A percentile compares a stretch with the other conserved stretches of the same genome.
Conservation (phyloP, 2,329 filamentous ascomycete species). For the Penicillium rolfsii region DNA sequence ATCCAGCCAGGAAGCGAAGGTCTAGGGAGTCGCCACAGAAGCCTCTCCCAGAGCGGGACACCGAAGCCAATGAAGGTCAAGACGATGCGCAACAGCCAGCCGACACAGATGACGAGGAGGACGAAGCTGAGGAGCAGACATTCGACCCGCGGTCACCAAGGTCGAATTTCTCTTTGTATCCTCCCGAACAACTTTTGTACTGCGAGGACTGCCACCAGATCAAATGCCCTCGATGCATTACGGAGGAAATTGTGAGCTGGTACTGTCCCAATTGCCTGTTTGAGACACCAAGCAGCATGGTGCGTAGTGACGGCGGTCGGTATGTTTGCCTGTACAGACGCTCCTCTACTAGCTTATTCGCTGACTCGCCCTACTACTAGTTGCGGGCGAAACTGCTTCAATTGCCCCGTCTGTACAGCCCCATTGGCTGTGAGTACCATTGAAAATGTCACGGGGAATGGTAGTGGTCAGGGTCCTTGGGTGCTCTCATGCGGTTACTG, state of each 20-base stretch:
- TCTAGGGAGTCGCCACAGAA: slow-evolving; percentile 42
- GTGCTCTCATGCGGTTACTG: slow-evolving; percentile 88
- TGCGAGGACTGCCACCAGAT: slow-evolving; percentile 98
- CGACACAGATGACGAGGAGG: slow-evolving; percentile 56
- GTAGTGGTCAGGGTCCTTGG: slow-evolving; percentile 63
- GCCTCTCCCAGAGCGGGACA: slow-evolving; percentile 30
- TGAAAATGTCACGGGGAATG: slow-evolving; percentile 56
- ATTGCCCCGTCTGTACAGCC: slow-evolving; percentile 86
- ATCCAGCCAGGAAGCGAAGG: slow-evolving; percentile 44
- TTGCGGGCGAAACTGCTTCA: slow-evolving; percentile 92
- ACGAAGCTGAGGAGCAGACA: slow-evolving; percentile 66
- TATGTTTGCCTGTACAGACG: slow-evolving; percentile 49
- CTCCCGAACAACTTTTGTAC: slow-evolving; percentile 90
- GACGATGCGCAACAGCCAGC: slow-evolving; percentile 19
- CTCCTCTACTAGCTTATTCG: background rate
- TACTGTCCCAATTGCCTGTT: slow-evolving; percentile 96
- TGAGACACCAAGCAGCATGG: slow-evolving; percentile 89
- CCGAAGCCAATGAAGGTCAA: slow-evolving; percentile 7
- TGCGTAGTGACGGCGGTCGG: slow-evolving; percentile 92
- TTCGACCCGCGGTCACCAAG: slow-evolving; percentile 85
- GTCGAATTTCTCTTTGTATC: slow-evolving; percentile 89
- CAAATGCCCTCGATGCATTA: slow-evolving; percentile 86
- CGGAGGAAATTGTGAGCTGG: slow-evolving; percentile 92
- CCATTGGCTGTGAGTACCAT: slow-evolving; percentile 75
- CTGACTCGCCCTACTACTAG: slow-evolving; percentile 52